A percentile compares a stretch with the other conserved stretches of the same genome.
phyloP scores from a whole-genome alignment of 1,284 basidiomycete genomes.

The Takashimella koratensis region DNA sequence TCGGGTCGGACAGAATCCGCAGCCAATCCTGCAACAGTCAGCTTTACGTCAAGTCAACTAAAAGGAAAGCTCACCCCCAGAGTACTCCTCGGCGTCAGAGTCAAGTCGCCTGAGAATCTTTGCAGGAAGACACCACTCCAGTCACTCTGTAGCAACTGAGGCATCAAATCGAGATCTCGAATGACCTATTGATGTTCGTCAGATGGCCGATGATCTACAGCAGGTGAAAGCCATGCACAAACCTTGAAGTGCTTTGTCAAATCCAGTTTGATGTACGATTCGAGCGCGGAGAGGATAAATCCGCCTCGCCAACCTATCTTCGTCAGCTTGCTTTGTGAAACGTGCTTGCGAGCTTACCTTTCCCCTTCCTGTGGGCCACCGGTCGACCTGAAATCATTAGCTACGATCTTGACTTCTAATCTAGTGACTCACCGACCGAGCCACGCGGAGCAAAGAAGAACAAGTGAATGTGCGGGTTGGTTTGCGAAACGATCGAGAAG shows the following conservation, averaged over 20 bases:
- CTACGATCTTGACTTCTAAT: neutral
- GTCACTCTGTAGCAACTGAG: constrained; percentile 83
- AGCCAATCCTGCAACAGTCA: constrained; percentile 69
- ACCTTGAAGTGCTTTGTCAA: constrained; percentile 92
- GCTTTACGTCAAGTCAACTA: constrained; percentile 7
- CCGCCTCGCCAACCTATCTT: constrained; percentile 85
- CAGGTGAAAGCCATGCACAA: constrained; percentile 7
- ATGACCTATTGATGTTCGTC: constrained; percentile 59
- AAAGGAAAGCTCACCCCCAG: constrained; percentile 56
- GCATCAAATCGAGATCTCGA: constrained; percentile 83
- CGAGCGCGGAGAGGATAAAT: constrained; percentile 84
- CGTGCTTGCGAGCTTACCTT: neutral
- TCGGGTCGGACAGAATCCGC: constrained; percentile 76
- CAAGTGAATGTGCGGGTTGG: constrained; percentile 96
- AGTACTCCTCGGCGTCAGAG: constrained; percentile 79
- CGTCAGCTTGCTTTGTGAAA: neutral
- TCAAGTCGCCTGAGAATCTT: constrained; percentile 50
- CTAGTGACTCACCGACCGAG: constrained; percentile 67
- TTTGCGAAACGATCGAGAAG: constrained; percentile 87
- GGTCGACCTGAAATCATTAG: constrained; percentile 12
- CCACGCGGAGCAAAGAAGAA: constrained; percentile 96
- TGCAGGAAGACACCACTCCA: constrained; percentile 94
- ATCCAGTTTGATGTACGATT: constrained; percentile 91
- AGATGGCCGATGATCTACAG: too few species aligned
- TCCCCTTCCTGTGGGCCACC: constrained; percentile 28